These are phyloP conservation scores for Endotrypanum monterogeii DNA, from an alignment of 208 protist species.

Conservation along the genomic window DNA sequence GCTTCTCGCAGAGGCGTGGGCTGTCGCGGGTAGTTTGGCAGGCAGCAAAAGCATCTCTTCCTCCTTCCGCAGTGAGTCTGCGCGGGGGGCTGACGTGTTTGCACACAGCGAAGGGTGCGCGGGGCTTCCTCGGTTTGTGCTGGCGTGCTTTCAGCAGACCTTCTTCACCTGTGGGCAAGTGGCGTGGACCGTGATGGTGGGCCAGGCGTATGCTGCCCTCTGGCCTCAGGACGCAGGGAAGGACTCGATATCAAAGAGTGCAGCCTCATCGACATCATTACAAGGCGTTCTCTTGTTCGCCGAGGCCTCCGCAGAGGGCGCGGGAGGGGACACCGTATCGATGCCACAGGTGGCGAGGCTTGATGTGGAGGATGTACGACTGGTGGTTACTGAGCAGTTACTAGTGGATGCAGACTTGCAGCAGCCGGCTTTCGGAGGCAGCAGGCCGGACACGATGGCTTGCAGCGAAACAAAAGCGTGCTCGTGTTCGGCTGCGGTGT, in stretches of 20 bases:
- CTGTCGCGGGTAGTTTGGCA: slow-evolving; percentile 2
- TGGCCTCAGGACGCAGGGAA: not conserved
- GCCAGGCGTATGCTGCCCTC: slow-evolving; percentile 46
- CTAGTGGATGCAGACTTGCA: not conserved
- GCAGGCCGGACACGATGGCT: not conserved
- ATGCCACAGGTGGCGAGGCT: not conserved
- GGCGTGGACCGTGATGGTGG: slow-evolving; percentile 66
- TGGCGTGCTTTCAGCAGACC: slow-evolving; percentile 47
- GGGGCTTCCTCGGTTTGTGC: slow-evolving; percentile 53
- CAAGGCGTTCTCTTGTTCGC: too few species aligned
- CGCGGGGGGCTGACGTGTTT: not conserved
- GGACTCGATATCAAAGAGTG: not conserved
- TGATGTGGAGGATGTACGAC: not conserved
- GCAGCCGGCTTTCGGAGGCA: not conserved
- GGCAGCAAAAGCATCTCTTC: not conserved
- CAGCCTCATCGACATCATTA: not conserved
- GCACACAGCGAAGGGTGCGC: slow-evolving; percentile 32
- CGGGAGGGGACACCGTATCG: not conserved
- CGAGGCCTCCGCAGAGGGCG: not conserved
- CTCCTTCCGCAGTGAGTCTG: not conserved
- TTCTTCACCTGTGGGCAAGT: slow-evolving; percentile 54
- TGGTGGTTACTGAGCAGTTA: not conserved
- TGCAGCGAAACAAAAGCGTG: not conserved
- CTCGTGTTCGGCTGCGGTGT: not conserved
- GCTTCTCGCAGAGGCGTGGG: slow-evolving; percentile 42